Evolutionary conservation across 2,329 filamentous ascomycete genomes (phyloP).

Genomic region (Dactylonectria macrodidyma): DNA sequence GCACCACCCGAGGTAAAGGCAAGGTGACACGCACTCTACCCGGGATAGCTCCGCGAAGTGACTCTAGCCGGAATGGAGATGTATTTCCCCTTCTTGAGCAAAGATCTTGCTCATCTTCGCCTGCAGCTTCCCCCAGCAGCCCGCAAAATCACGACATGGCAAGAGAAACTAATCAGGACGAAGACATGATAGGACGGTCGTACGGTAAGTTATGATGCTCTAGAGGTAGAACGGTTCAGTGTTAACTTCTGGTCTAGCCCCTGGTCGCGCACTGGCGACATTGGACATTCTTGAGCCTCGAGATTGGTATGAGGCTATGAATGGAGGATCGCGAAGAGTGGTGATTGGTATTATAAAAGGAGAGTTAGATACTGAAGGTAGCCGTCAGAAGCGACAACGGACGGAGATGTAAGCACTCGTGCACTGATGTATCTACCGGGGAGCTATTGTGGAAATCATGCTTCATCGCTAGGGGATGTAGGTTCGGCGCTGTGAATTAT

Average conservation of each 20-base stretch:
- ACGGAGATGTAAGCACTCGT: not conserved
- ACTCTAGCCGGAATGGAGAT: not conserved
- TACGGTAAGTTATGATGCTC: not conserved
- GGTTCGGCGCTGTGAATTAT: too few relatives aligned
- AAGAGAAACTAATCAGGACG: not conserved
- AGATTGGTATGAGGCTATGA: slow-evolving; percentile 1
- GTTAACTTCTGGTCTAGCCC: not conserved
- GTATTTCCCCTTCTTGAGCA: not conserved
- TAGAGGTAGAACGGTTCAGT: not conserved
- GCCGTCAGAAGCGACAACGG: not conserved
- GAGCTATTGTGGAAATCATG: too few relatives aligned
- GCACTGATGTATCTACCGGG: not conserved
- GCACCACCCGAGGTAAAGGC: too few relatives aligned
- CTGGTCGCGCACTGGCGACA: not conserved
- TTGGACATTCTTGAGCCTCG: not conserved
- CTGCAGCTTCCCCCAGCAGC: too few relatives aligned
- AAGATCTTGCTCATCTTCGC: not conserved
- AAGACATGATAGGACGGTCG: not conserved
- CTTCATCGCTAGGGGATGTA: too few relatives aligned
- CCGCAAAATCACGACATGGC: too few relatives aligned
- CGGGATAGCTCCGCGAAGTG: too few relatives aligned
- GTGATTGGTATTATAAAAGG: not conserved
- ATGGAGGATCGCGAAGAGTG: not conserved
- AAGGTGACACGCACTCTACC: too few relatives aligned
- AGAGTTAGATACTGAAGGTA: not conserved